Conservation (phyloP, 495 filamentous ascomycete genomes). For the Ramalina intermedia region DNA sequence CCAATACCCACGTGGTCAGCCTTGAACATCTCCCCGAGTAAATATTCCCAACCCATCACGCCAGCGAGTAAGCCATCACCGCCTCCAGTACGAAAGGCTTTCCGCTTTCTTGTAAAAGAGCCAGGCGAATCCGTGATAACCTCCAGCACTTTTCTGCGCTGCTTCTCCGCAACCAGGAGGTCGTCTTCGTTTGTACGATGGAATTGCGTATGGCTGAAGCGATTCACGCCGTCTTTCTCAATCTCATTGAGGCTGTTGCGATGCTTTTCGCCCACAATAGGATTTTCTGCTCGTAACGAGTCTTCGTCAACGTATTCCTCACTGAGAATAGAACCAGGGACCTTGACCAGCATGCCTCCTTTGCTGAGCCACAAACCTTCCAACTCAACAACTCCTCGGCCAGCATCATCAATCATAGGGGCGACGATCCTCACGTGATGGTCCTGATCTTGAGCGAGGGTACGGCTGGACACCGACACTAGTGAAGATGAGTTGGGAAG, state of each 20-base stretch:
- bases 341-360: constrained; percentile 19
- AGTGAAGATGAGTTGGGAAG: constrained; percentile 18
- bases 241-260: constrained; percentile 10
- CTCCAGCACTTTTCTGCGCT: constrained; percentile 20
- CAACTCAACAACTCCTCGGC: constrained; percentile 20
- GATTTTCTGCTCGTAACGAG: constrained; percentile 11
- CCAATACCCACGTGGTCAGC: constrained; percentile 24
- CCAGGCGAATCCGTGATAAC: constrained; percentile 23
- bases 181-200: not conserved
- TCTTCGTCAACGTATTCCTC: constrained; percentile 18
- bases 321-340: constrained; percentile 12
- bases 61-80: constrained; percentile 19
- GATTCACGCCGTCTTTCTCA: constrained; percentile 4
- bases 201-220: not conserved
- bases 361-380: constrained; percentile 26
- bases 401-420: constrained; percentile 22
- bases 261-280: constrained; percentile 15
- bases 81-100: constrained; percentile 9
- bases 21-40: constrained; percentile 27
- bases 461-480: constrained; percentile 16
- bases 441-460: constrained; percentile 13
- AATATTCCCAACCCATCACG: constrained; percentile 27
- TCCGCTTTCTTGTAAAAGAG: constrained; percentile 6
- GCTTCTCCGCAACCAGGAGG: not conserved
- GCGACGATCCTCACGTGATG: constrained; percentile 24